These are phyloP conservation scores for Hortiboletus rubellus DNA, from an alignment of 1,284 basidiomycete genomes.

Conservation along the genomic window DNA sequence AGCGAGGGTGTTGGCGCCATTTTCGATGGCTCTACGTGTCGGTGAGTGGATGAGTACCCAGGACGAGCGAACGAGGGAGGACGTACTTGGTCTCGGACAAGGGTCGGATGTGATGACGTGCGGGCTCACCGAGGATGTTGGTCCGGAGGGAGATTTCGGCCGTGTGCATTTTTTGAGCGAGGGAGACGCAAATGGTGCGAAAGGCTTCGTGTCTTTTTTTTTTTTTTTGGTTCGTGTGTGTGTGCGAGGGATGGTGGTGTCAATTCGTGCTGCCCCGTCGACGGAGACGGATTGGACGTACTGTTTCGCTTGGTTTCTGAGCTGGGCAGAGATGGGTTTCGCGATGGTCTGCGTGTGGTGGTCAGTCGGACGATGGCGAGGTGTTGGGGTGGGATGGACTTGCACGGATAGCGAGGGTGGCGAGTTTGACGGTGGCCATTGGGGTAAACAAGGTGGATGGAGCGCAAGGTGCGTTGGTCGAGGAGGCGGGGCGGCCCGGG, in stretches of 20 bases:
- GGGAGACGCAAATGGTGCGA: slow-evolving; percentile 68
- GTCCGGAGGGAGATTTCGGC: slow-evolving; percentile 77
- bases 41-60: neutral
- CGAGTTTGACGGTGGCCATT: slow-evolving; percentile 72
- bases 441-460: neutral
- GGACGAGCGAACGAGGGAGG: neutral
- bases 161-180: slow-evolving; percentile 83
- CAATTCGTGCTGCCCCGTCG: neutral
- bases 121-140: slow-evolving; percentile 77
- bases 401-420: slow-evolving; percentile 65
- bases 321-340: slow-evolving; percentile 76
- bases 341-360: slow-evolving; percentile 63
- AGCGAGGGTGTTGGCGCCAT: slow-evolving; percentile 82
- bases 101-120: slow-evolving; percentile 70
- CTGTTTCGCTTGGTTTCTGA: slow-evolving; percentile 81
- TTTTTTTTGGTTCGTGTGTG: neutral
- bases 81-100: slow-evolving; percentile 77
- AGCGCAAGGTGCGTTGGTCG: no score
- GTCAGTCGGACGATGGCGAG: neutral
- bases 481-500: neutral
- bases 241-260: neutral
- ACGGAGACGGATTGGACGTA: slow-evolving; percentile 39
- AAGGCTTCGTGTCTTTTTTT: slow-evolving; percentile 70
- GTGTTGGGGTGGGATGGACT: slow-evolving; percentile 26
- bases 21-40: slow-evolving; percentile 75